These are phyloP conservation scores for Chamaecrista fasciculata DNA, from an alignment of 306 rosid species.

Conservation along the genomic window DNA sequence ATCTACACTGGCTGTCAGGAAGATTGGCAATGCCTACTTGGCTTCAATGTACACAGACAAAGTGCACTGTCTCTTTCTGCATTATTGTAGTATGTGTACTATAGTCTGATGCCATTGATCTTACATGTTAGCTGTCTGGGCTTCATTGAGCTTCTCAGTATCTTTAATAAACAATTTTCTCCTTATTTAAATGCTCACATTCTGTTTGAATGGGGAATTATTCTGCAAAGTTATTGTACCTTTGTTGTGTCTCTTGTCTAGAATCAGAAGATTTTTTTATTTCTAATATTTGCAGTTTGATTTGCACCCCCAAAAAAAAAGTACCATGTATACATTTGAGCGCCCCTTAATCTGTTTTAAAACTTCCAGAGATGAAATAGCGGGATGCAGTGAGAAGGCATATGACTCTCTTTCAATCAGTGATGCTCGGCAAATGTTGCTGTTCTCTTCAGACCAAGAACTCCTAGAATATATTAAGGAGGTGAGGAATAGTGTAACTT, in stretches of 20 bases:
- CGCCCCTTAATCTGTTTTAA: slow-evolving; percentile 31
- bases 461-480: slow-evolving; percentile 63
- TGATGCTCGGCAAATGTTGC: slow-evolving; percentile 70
- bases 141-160: background rate
- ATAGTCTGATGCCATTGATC: background rate
- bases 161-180: background rate
- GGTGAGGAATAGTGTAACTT: slow-evolving; percentile 43
- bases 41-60: background rate
- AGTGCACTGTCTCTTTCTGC: background rate
- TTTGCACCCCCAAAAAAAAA: background rate
- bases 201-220: background rate
- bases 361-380: slow-evolving; percentile 80
- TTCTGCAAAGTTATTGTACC: background rate
- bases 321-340: no score
- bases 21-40: background rate
- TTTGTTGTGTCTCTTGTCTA: background rate
- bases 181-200: background rate
- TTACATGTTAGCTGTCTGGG: background rate
- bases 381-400: slow-evolving; percentile 95
- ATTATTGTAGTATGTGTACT: background rate
- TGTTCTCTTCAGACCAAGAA: slow-evolving; percentile 68
- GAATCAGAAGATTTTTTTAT: background rate
- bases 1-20: background rate
- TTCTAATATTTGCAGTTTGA: background rate
- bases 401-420: slow-evolving; percentile 73